Evolutionary conservation across 163 green algal species (phyloP), one percentile per base, ranked within the genome.

Genomic region (Scenedesmus sp.): DNA sequence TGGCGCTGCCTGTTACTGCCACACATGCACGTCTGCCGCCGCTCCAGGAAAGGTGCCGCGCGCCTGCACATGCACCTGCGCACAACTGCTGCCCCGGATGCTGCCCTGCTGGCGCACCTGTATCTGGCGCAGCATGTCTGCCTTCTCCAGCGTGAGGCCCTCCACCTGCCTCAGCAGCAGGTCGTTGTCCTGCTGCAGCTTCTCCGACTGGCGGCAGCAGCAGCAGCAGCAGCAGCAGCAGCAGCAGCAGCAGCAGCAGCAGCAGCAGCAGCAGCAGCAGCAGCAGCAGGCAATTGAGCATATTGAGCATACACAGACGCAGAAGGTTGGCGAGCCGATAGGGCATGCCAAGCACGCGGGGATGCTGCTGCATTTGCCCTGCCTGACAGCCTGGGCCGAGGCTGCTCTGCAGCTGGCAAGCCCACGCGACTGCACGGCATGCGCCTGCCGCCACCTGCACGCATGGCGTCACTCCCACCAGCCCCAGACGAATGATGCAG

Each of bases 111-210:
- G 35, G 22, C 65, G 18, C 42, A 89, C 85, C 85, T 89, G 85
- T 51, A 90, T 79, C 79, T 94, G 91, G 9, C 88, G 72, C 73
- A 94, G 83, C 89, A 94, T 87, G 44, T 94, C 92, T 16, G 89
- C 84, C 68, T 93, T 93, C 80, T 93, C 92, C 46, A 90, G 84
- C 13, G 89, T 91, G 22, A 94, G 87, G 22, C 35, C 84, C 80
- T 94, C 92, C 40, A 92, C 89, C 49, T 94, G 92, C 13, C 56
- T 78, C 43, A 91, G 44, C 40, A 94, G 73, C 37, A 81, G 33
- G 15, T 94, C 92, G 83, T 92, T 94, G 61, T 94, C 92, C 26
- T 61, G 26, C 26, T 68, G 59, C 13, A 94, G 40, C 33, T 86
- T 86, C 16, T 49, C 12, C 3, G 3, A 49, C 72, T 81, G n/a